Percentiles rank a stretch among this genome's conserved stretches.
Evolutionary conservation across 2,329 filamentous ascomycete species (phyloP).

Genomic region (Diaporthe sp.): DNA sequence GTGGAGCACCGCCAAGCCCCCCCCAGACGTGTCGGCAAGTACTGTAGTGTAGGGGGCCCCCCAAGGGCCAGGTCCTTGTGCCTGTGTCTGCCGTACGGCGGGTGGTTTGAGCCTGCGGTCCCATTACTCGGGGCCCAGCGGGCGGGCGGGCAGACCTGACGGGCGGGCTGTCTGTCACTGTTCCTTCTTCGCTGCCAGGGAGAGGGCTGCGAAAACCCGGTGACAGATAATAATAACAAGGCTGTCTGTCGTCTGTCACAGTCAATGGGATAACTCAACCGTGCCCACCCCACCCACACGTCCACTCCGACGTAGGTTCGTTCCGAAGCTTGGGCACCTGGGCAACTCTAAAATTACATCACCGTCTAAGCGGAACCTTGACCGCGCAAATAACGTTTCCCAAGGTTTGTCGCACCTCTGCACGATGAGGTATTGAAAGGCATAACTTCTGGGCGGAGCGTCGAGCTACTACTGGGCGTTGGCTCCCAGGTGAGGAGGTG

Average conservation of each 20-base stretch:
- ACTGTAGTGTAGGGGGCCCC: not conserved
- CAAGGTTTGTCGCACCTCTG: slow-evolving; percentile 14
- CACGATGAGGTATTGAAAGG: slow-evolving; percentile 12
- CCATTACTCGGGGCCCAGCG: slow-evolving; percentile 16
- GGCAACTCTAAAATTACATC: slow-evolving; percentile 27
- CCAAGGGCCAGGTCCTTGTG: not conserved
- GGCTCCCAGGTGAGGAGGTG: not conserved
- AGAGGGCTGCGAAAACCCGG: not conserved
- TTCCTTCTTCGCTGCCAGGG: not conserved
- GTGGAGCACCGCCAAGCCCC: slow-evolving; percentile 22
- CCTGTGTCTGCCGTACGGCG: not conserved
- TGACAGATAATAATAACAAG: slow-evolving; percentile 1
- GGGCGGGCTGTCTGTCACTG: not conserved
- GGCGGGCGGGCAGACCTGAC: not conserved
- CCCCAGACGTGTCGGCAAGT: slow-evolving; percentile 25
- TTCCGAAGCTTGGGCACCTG: slow-evolving; percentile 28
- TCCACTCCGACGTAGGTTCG: not conserved
- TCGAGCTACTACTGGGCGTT: not conserved
- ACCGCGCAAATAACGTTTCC: slow-evolving; percentile 10
- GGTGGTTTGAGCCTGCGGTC: not conserved
- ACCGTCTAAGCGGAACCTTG: slow-evolving; percentile 27
- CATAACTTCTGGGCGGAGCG: not conserved
- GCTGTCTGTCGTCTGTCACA: slow-evolving; percentile 23
- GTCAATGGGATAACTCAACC: not conserved
- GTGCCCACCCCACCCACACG: not conserved